A percentile compares a stretch with the other conserved stretches of the same genome.
These are phyloP conservation scores for Saccharum hybrid DNA, from an alignment of 202 grass and related monocot genomes.

Conservation along the genomic window DNA sequence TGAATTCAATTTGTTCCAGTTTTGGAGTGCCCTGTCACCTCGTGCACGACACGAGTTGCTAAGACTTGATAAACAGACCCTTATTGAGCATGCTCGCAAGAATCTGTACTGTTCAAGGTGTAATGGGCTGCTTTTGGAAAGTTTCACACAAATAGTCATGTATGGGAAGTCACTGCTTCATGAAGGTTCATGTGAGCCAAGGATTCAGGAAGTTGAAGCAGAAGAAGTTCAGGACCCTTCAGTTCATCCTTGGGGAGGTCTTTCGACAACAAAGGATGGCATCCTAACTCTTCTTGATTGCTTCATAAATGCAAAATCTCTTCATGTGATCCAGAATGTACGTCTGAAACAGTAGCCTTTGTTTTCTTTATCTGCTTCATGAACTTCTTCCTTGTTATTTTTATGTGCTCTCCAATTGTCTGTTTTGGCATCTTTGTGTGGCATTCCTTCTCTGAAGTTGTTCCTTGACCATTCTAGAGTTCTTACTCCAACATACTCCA, in stretches of 20 bases:
- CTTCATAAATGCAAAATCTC: conserved; percentile 78
- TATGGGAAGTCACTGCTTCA: conserved; percentile 72
- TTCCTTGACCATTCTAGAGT: conserved; percentile 14
- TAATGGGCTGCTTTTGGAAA: conserved; percentile 86
- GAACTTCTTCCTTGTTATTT: neutral
- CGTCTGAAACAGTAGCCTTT: conserved; percentile 26
- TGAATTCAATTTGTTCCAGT: conserved; percentile 55
- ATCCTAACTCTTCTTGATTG: conserved; percentile 75
- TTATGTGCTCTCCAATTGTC: neutral
- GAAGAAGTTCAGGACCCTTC: conserved; percentile 71
- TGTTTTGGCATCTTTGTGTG: neutral
- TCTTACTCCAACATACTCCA: neutral
- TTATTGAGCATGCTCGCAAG: conserved; percentile 84
- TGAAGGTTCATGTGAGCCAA: conserved; percentile 40
- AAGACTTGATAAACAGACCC: conserved; percentile 79
- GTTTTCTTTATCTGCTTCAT: neutral
- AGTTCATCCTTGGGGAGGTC: conserved; percentile 82
- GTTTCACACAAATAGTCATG: conserved; percentile 80
- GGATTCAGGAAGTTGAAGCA: conserved; percentile 48
- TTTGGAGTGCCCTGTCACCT: conserved; percentile 71
- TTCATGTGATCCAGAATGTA: conserved; percentile 82
- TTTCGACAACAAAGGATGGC: conserved; percentile 81
- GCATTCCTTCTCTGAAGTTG: conserved; percentile 5
- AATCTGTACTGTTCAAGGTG: conserved; percentile 90
- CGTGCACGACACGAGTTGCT: conserved; percentile 56